These are phyloP conservation scores for Ophidiomyces ophidiicola DNA, from an alignment of 2,329 filamentous ascomycete species.

Conservation along the genomic window DNA sequence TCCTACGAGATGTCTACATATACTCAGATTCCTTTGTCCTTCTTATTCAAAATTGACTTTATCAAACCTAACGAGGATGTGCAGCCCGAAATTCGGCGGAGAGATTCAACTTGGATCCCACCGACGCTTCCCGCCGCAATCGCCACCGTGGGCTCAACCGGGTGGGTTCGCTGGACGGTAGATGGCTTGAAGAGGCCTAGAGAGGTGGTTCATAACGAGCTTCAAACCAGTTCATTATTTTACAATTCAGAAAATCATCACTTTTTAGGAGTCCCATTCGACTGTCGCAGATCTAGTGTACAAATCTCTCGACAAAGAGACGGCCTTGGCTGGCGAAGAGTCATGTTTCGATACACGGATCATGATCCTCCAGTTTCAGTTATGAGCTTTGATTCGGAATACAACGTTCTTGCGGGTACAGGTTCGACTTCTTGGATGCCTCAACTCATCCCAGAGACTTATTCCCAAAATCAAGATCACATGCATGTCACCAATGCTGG, in stretches of 20 bases:
- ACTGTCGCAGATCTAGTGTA: constrained; percentile 13
- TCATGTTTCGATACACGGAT: constrained; percentile 12
- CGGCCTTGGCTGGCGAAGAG: constrained; percentile 13
- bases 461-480: constrained; percentile 9
- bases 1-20: background rate
- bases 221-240: constrained; percentile 14
- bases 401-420: constrained; percentile 15
- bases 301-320: background rate
- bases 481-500: constrained; percentile 1
- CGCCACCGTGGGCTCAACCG: constrained; percentile 5
- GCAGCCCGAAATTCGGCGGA: constrained; percentile 6
- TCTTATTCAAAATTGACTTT: constrained; percentile 16
- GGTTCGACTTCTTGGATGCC: constrained; percentile 16
- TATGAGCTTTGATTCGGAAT: constrained; percentile 10
- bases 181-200: background rate
- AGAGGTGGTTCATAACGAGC: background rate
- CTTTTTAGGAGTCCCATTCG: constrained; percentile 14
- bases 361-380: constrained; percentile 11
- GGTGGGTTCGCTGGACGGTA: constrained; percentile 12
- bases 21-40: constrained; percentile 8
- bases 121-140: constrained; percentile 9
- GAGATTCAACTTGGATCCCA: constrained; percentile 9
- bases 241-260: constrained; percentile 13
- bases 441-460: constrained; percentile 17
- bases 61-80: constrained; percentile 10